Evolutionary conservation across 2,329 filamentous ascomycete species (phyloP), one percentile per base, ranked within the genome.

Genomic region (Arthrocladium fulminans): DNA sequence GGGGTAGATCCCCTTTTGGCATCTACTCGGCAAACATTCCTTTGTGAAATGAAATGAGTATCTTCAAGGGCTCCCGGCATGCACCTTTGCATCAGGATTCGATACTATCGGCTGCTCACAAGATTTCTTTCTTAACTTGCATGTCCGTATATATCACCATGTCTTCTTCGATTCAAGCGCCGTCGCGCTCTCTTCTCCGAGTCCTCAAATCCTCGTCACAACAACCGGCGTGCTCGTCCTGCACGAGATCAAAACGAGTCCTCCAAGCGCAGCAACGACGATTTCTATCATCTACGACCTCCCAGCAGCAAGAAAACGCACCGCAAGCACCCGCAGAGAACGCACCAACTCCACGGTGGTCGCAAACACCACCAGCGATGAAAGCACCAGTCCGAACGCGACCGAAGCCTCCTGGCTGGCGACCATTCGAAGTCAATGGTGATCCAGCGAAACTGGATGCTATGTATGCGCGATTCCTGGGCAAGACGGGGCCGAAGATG

Each of bases 381-480:
- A 86, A 82, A 67, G 82, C 82, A 3, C 79, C 81, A 1, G 77
- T 86, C 63, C 66, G 52, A 22, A 35, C 54, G 20, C 46, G 49
- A 34, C 51, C 51, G 51, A 53, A 68, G 38, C 66, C 63, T 37
- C 63, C 61, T 34, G 62, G 63, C 44, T 58, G 61, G 45, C 59
- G 58, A 17, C 53, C 60, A 65, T 61, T 90, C 79, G 77, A 63
- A 63, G 58, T 88, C 65, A 97, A 97, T 67, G 75, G 78, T 17
- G 80, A 89, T 61, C 86, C 86, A 8, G 73, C 72, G 56, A 73
- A 74, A 61, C 73, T 98, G 48, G 84, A 97, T 64, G 73, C 77
- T 42, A 84, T 88, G 66, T 94, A 96, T 66, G 74, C 77, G 56
- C 74, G 74, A 46, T 77, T 97, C 57, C 70, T 97, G 48, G 90